Evolutionary conservation across 805 yeast genomes (phyloP), one percentile per base, ranked within the genome.

Genomic region (Diddensiella transvaalensis): DNA sequence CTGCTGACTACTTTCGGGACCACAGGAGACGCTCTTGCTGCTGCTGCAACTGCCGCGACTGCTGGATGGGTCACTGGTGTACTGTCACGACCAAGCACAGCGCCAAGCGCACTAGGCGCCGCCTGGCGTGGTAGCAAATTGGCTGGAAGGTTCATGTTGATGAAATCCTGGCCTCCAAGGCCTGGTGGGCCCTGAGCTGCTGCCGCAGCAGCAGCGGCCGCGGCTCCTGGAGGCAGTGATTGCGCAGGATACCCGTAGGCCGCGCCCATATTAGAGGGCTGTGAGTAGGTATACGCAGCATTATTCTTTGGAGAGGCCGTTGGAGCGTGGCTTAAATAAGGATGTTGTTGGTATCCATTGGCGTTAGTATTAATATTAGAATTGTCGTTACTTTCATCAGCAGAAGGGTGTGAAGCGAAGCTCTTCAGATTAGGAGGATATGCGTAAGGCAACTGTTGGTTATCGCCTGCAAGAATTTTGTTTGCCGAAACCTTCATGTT

Each of bases 91-190:
- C 21, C 38, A 8, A 35, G 38, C 8, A 35, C 38, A 6, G 38
- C 8, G 8, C 38, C 38, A 6, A 17, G 8, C 21, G 21, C 6
- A 18, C 17, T 35, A 18, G 21, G 21, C 8, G 38, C 38, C 8
- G 38, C 8, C 17, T 35, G 38, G 8, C 46, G 22, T 2, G 42
- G 45, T 17, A 41, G 32, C 17, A 42, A 42, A 26, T 47, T 41
- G 11, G 50, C 38, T 8, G 50, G 50, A 15, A 47, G 40, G 23
- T 40, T 41, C n/a, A n/a, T n/a, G 32, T 26, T 26, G 18, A 42
- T 22, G 22, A 18, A 36, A 17, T 38, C 48, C 32, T 44, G 48
- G n/a, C 42, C 38, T 8, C 38, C 38, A 6, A 35, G 17, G 8
- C 38, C 38, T 35, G 38, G 38, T 6, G 38, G 38, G 8, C 38